A percentile compares a stretch with the other conserved stretches of the same genome.
phyloP scores from a whole-genome alignment of 2,329 filamentous ascomycete species.

The Fusarium tjaetaba region DNA sequence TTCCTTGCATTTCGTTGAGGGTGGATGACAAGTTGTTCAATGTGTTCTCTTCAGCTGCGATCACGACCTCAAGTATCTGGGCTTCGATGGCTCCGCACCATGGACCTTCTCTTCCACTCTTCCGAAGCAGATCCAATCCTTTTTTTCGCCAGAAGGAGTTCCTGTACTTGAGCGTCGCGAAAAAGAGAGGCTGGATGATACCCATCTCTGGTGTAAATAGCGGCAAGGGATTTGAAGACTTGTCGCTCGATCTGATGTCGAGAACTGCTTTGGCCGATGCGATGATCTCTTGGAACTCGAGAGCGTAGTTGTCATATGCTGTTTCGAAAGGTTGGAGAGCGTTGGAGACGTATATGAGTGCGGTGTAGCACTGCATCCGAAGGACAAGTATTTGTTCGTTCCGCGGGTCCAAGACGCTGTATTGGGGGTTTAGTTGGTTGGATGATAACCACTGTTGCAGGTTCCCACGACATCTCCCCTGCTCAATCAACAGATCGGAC shows the following conservation, averaged over 20 bases:
- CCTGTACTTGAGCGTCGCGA: constrained; percentile 14
- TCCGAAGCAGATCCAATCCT: not conserved
- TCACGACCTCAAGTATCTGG: not conserved
- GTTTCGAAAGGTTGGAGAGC: constrained; percentile 18
- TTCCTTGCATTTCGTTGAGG: no score
- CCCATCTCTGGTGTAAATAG: constrained; percentile 27
- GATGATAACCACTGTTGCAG: constrained; percentile 15
- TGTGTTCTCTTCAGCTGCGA: constrained; percentile 5
- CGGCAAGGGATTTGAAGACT: not conserved
- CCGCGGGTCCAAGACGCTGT: not conserved
- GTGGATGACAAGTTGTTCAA: fast-evolving
- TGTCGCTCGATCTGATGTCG: not conserved
- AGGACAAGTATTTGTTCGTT: constrained; percentile 20
- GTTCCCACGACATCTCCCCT: constrained; percentile 4
- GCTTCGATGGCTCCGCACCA: constrained; percentile 21
- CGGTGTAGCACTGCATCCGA: constrained; percentile 22
- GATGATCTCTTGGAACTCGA: constrained; percentile 27
- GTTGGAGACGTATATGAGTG: constrained; percentile 9
- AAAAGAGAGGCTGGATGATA: constrained; percentile 21
- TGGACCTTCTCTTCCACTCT: constrained; percentile 23
- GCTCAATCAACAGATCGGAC: constrained; percentile 6
- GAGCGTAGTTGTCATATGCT: constrained; percentile 7
- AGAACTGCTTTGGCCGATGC: not conserved
- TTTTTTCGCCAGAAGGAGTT: constrained; percentile 6
- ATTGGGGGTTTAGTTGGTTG: not conserved